A percentile compares a stretch with the other conserved stretches of the same genome.
These are phyloP conservation scores for Diversispora eburnea DNA, from an alignment of 192 early-diverging fungal genomes.

Conservation along the genomic window DNA sequence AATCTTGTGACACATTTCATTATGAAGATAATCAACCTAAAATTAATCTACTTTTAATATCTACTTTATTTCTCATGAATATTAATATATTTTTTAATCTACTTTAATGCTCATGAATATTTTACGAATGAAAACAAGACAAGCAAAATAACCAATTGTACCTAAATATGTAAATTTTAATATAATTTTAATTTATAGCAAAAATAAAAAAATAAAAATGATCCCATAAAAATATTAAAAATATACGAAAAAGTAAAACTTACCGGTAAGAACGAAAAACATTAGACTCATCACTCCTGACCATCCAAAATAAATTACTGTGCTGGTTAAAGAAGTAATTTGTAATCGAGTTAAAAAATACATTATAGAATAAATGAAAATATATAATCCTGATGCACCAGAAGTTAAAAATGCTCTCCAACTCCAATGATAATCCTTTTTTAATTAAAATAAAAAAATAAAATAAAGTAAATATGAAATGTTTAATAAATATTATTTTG, in stretches of 20 bases:
- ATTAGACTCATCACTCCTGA: constrained; percentile 71
- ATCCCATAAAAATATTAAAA: not conserved
- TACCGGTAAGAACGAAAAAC: constrained; percentile 68
- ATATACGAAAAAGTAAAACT: constrained; percentile 31
- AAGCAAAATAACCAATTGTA: constrained; percentile 77
- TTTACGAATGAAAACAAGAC: constrained; percentile 71
- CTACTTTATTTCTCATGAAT: not conserved
- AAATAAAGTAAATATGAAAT: not conserved
- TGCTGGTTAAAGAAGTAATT: constrained; percentile 74
- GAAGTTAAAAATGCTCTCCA: constrained; percentile 88
- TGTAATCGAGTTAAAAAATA: constrained; percentile 79
- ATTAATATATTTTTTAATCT: constrained; percentile 48
- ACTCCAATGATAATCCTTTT: constrained; percentile 70
- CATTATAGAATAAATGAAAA: constrained; percentile 84
- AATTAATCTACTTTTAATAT: not conserved
- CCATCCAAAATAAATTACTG: constrained; percentile 89
- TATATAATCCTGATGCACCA: constrained; percentile 81
- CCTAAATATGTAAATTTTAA: constrained; percentile 26
- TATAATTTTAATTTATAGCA: no score
- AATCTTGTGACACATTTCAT: not conserved
- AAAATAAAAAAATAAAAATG: not conserved
- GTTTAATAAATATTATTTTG: constrained; percentile 36
- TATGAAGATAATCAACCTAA: not conserved
- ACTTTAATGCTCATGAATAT: constrained; percentile 87
- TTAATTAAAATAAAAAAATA: not conserved